Conservation (phyloP, 2,329 filamentous ascomycete species). For the Fusarium aywerte region DNA sequence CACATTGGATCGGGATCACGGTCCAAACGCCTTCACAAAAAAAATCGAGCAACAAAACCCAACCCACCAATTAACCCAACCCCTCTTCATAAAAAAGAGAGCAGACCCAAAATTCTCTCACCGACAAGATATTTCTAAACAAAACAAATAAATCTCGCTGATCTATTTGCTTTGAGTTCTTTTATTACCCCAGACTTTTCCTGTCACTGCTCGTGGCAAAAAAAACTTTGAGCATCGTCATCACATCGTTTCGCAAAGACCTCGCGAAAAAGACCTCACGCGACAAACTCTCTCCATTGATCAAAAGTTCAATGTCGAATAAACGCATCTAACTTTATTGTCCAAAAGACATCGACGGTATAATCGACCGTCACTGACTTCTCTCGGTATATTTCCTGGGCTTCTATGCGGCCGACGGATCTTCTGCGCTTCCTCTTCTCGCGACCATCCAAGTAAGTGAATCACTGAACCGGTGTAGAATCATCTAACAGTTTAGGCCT, state of each 20-base stretch:
- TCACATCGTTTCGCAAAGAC: not conserved
- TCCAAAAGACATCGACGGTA: constrained; percentile 40
- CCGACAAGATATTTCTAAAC: constrained; percentile 25
- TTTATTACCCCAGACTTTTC: not conserved
- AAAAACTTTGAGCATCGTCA: not conserved
- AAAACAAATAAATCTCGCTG: constrained; percentile 23
- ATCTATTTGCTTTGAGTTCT: not conserved
- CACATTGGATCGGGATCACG: constrained; percentile 34
- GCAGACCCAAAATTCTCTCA: constrained; percentile 45
- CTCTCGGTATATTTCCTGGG: constrained; percentile 48
- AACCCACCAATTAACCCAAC: constrained; percentile 21
- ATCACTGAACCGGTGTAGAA: not conserved
- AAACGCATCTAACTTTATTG: constrained; percentile 39
- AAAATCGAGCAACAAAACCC: not conserved
- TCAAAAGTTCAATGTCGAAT: constrained; percentile 44
- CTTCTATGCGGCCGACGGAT: constrained; percentile 91
- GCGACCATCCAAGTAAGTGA: constrained; percentile 85
- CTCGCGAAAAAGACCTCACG: constrained; percentile 30
- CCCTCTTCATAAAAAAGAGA: constrained; percentile 10
- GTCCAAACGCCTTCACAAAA: not conserved
- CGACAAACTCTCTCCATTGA: constrained; percentile 22
- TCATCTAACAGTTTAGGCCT: constrained; percentile 56
- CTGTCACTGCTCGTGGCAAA: constrained; percentile 1
- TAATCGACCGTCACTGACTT: constrained; percentile 41
- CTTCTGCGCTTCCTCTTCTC: constrained; percentile 91